A percentile compares a stretch with the other conserved stretches of the same genome.
Evolutionary conservation across 129 eudicot genomes (phyloP).

Genomic region (Artemisia tridentata): DNA sequence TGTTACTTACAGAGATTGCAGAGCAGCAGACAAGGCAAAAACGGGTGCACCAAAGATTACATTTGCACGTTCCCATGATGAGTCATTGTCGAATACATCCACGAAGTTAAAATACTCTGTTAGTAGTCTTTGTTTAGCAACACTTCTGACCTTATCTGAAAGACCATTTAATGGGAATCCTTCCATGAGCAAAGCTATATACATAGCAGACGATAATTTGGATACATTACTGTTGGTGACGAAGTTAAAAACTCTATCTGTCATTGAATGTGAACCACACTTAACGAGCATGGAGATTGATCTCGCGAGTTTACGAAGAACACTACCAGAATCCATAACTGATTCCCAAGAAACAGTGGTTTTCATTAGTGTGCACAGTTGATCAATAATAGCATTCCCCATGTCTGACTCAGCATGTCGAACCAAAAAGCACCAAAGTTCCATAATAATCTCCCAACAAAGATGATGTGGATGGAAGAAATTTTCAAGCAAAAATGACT

Average conservation of each 20-base stretch:
- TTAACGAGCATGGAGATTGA: conserved; percentile 55
- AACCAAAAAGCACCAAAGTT: conserved; percentile 77
- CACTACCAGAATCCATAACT: conserved; percentile 38
- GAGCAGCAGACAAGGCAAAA: no score
- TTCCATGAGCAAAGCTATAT: conserved; percentile 73
- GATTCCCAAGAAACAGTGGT: conserved; percentile 48
- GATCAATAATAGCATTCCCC: conserved; percentile 54
- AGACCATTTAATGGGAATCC: conserved; percentile 77
- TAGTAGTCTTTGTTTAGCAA: conserved; percentile 57
- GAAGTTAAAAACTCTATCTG: conserved; percentile 56
- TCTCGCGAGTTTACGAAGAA: conserved; percentile 64
- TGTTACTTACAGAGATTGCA: no score
- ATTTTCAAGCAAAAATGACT: conserved; percentile 69
- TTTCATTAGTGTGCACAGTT: conserved; percentile 57
- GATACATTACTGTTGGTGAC: conserved; percentile 37
- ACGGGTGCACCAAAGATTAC: no score
- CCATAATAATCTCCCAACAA: conserved; percentile 72
- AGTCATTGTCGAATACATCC: conserved; percentile 44
- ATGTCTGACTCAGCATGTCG: conserved; percentile 69
- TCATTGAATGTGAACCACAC: conserved; percentile 45
- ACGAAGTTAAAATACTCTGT: conserved; percentile 59
- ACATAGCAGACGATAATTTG: conserved; percentile 36
- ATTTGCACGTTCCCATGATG: conserved; percentile 26
- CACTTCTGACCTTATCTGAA: conserved; percentile 57
- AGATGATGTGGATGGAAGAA: conserved; percentile 80